Evolutionary conservation across 495 filamentous ascomycete species (phyloP), one percentile per base, ranked within the genome.

Genomic region (Venustampulla echinocandica): DNA sequence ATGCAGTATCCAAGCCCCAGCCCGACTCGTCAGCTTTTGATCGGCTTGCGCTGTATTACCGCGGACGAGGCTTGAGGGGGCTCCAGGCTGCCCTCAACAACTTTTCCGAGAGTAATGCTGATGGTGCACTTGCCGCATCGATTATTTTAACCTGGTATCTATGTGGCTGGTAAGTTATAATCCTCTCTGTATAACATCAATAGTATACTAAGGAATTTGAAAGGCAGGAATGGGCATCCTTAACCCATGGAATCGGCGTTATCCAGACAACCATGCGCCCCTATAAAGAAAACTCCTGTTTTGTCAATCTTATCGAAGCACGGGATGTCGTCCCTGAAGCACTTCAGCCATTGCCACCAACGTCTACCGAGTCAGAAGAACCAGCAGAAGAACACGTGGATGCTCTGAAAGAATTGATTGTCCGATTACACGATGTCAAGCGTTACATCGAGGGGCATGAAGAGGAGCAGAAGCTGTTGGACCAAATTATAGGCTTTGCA

Each of bases 201-300:
- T 4, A n/a, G 13, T 14, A 4, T 23, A 40, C 37, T 40, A 17
- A 40, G 9, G 33, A 9, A 6, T 21, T 20, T 22, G 10, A 22
- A 5, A 40, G 37, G 37, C 20, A 40, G 22, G 37, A 40, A 40
- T 40, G 37, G 37, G 20, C 37, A 4, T 40, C 37, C 37, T 23
- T 40, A n/a, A 40, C 37, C 10, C 37, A 40, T n/a, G 37, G 37
- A 6, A 40, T 40, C 18, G 17, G 17, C 7, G 17, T 19, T 3
- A 40, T 40, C 11, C 15, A 40, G n/a, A 17, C 37, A 23, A 21
- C 37, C 5, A 40, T 40, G 37, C 10, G 22, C 3, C 37, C 37
- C 3, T 40, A 21, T 23, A 23, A 20, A 10, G 37, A 40, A 23
- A 15, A 19, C 3, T 40, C 37, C 6, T 4, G 4, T 9, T 40